These are phyloP conservation scores for Alternaria sp. DNA, from an alignment of 2,329 filamentous ascomycete species.

Conservation along the genomic window DNA sequence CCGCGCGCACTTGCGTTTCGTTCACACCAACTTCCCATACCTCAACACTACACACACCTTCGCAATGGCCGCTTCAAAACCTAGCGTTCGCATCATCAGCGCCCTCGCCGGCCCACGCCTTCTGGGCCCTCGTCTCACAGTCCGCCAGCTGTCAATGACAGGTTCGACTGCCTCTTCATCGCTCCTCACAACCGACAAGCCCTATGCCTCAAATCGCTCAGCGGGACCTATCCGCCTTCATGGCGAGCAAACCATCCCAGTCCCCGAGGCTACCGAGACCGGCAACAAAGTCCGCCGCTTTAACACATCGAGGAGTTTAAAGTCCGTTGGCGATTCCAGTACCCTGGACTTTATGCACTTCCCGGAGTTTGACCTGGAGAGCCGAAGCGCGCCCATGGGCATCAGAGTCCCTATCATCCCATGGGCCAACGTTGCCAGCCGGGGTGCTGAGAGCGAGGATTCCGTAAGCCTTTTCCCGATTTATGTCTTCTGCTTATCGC, in stretches of 20 bases:
- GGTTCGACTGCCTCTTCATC: conserved; percentile 63
- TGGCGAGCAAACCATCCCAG: conserved; percentile 56
- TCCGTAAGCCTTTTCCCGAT: conserved; percentile 20
- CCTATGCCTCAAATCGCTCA: conserved; percentile 43
- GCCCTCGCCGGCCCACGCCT: conserved; percentile 51
- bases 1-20: neutral
- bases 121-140: conserved; percentile 49
- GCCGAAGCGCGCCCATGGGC: conserved; percentile 39
- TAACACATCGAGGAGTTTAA: conserved; percentile 65
- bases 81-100: conserved; percentile 26
- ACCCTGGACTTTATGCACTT: conserved; percentile 70
- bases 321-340: conserved; percentile 63
- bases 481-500: neutral
- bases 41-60: neutral
- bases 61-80: conserved; percentile 17
- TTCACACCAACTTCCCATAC: neutral
- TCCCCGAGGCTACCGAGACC: conserved; percentile 34
- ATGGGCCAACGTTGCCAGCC: conserved; percentile 23
- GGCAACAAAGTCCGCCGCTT: conserved; percentile 58
- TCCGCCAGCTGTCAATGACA: conserved; percentile 65
- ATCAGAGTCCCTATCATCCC: conserved; percentile 59
- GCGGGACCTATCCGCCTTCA: conserved; percentile 58
- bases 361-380: conserved; percentile 58
- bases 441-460: conserved; percentile 32
- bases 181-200: conserved; percentile 58